These are phyloP conservation scores for Globisporangium orthogonon DNA, from an alignment of 352 stramenopile species.

Conservation along the genomic window DNA sequence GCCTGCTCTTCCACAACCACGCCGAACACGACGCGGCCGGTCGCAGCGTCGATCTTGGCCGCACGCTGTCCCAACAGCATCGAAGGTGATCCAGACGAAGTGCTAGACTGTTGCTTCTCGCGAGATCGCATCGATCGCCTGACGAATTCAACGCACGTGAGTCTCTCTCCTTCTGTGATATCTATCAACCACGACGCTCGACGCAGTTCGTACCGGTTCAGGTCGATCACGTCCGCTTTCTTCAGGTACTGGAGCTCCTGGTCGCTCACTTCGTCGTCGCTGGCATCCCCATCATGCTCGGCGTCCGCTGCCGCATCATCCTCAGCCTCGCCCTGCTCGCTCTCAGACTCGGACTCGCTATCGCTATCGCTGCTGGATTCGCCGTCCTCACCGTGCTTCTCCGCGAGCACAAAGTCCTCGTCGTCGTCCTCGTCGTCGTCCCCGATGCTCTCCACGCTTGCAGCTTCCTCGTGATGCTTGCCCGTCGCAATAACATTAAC, in stretches of 20 bases:
- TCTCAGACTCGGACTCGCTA: conserved; percentile 7
- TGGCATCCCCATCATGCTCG: conserved; percentile 2
- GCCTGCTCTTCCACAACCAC: conserved; percentile 31
- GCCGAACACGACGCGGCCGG: conserved; percentile 32
- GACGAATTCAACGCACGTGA: background rate
- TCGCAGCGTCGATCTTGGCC: conserved; percentile 28
- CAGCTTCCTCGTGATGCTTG: background rate
- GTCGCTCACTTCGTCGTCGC: conserved; percentile 17
- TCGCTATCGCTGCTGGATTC: conserved; percentile 10
- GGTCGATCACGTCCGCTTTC: conserved; percentile 45
- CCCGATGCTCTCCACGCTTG: background rate
- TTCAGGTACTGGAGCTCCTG: conserved; percentile 41
- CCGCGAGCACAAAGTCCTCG: conserved; percentile 41
- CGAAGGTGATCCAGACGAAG: background rate
- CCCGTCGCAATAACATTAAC: background rate
- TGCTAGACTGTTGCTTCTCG: background rate
- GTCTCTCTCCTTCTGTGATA: background rate
- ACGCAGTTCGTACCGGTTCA: conserved; percentile 25
- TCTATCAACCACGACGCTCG: background rate
- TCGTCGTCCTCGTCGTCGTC: conserved; percentile 33
- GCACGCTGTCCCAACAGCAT: conserved; percentile 30
- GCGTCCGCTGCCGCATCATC: background rate
- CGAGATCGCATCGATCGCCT: conserved; percentile 26
- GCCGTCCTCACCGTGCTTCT: conserved; percentile 17
- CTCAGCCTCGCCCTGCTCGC: background rate